Conservation (phyloP, 2,329 filamentous ascomycete genomes). For the Periconia macrospinosa region DNA sequence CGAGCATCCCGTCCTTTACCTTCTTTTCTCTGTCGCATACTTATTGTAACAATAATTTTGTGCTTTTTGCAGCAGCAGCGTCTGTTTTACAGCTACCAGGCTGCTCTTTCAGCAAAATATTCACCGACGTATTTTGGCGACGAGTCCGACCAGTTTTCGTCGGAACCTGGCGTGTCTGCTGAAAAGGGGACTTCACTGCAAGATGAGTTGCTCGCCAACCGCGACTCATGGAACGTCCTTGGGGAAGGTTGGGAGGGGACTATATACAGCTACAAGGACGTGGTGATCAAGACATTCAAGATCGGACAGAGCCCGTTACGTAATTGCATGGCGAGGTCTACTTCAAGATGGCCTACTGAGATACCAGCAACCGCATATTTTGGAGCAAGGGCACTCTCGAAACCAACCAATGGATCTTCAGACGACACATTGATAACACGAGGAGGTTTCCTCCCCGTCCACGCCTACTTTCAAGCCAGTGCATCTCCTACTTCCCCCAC, state of each 20-base stretch:
- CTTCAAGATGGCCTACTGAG: slow-evolving; percentile 27
- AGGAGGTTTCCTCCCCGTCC: slow-evolving; percentile 19
- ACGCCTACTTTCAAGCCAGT: slow-evolving; percentile 19
- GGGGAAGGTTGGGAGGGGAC: slow-evolving; percentile 29
- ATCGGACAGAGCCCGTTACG: slow-evolving; percentile 26
- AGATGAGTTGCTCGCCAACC: slow-evolving; percentile 21
- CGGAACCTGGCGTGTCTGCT: slow-evolving; percentile 2
- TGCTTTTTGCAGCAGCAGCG: slow-evolving; percentile 21
- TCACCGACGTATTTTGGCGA: slow-evolving; percentile 17
- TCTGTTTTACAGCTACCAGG: slow-evolving; percentile 18
- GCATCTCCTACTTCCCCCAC: not conserved
- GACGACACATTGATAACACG: not conserved
- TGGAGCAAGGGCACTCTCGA: slow-evolving; percentile 6
- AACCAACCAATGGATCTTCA: not conserved
- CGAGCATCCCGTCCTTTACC: not conserved
- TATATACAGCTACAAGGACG: slow-evolving; percentile 21
- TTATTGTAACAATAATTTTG: slow-evolving; percentile 15
- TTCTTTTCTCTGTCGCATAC: slow-evolving; percentile 13
- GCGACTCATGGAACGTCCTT: slow-evolving; percentile 19
- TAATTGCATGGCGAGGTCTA: slow-evolving; percentile 21
- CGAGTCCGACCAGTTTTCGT: not conserved
- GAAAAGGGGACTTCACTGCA: slow-evolving; percentile 13
- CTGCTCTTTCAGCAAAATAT: slow-evolving; percentile 24
- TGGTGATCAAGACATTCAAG: slow-evolving; percentile 30
- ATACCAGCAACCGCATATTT: slow-evolving; percentile 28